These are phyloP conservation scores for Amphirosellinia nigrospora DNA, from an alignment of 495 filamentous ascomycete genomes.

Conservation along the genomic window DNA sequence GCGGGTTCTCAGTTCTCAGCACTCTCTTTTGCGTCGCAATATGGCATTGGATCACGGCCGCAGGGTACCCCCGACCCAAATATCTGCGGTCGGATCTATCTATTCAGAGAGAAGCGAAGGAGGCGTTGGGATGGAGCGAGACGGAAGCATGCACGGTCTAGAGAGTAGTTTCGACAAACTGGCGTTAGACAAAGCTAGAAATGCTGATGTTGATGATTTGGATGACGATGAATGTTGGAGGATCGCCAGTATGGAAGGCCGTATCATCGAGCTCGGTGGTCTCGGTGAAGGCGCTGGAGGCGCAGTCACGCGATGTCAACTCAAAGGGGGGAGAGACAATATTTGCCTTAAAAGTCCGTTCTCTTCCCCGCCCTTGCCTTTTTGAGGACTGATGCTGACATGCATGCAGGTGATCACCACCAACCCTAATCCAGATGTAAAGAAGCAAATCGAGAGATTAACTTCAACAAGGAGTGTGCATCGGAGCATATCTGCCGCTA, in stretches of 20 bases:
- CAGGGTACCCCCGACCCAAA: slow-evolving; percentile 77
- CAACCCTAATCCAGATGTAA: slow-evolving; percentile 95
- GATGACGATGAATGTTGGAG: slow-evolving; percentile 96
- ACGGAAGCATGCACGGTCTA: slow-evolving; percentile 69
- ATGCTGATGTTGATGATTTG: slow-evolving; percentile 88
- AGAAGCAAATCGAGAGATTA: slow-evolving; percentile 96
- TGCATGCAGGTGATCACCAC: slow-evolving; percentile 86
- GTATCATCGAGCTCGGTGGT: slow-evolving; percentile 86
- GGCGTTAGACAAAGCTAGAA: slow-evolving; percentile 77
- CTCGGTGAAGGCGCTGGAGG: slow-evolving; percentile 95
- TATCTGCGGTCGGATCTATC: slow-evolving; percentile 83
- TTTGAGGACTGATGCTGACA: slow-evolving; percentile 31
- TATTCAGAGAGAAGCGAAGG: slow-evolving; percentile 75
- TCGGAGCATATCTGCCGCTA: slow-evolving; percentile 95
- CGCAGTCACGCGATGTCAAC: slow-evolving; percentile 87
- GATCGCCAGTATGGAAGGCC: slow-evolving; percentile 85
- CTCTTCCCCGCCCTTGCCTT: slow-evolving; percentile 12
- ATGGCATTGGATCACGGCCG: slow-evolving; percentile 61
- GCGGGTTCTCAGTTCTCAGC: slow-evolving; percentile 82
- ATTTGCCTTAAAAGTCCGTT: slow-evolving; percentile 90
- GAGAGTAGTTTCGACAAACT: slow-evolving; percentile 73
- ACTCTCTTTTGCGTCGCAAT: slow-evolving; percentile 73
- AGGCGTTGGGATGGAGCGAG: slow-evolving; percentile 73
- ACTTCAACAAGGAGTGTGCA: slow-evolving; percentile 96
- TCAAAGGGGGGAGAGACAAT: slow-evolving; percentile 91